These are phyloP conservation scores for Ogataea corticis DNA, from an alignment of 805 yeast genomes.

Conservation along the genomic window DNA sequence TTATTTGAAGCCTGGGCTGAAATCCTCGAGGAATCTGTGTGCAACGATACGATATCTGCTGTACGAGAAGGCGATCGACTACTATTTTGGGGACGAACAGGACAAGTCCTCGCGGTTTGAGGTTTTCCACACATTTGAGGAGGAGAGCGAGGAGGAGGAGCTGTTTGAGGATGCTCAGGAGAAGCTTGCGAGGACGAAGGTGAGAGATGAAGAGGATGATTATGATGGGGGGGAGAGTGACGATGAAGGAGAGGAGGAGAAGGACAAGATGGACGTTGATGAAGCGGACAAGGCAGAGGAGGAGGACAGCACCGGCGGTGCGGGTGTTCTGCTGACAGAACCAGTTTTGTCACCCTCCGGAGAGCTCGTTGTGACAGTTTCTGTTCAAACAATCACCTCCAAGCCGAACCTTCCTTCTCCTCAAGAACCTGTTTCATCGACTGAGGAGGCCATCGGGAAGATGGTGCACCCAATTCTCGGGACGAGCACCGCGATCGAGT, in stretches of 20 bases:
- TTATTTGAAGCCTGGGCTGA: conserved; percentile 47
- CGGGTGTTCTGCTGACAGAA: neutral
- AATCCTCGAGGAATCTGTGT: conserved; percentile 56
- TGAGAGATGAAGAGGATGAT: conserved; percentile 33
- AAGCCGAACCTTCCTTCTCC: conserved; percentile 34
- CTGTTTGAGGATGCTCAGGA: conserved; percentile 20
- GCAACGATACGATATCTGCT: conserved; percentile 64
- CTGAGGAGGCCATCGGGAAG: conserved; percentile 35
- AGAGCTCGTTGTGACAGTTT: conserved; percentile 18
- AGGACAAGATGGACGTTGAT: conserved; percentile 11
- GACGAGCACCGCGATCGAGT: conserved; percentile 38
- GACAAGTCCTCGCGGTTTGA: conserved; percentile 12
- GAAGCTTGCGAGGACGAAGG: conserved; percentile 5
- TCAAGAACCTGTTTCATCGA: conserved; percentile 25
- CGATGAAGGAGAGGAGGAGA: conserved; percentile 15
- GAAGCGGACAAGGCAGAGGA: neutral
- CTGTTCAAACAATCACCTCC: conserved; percentile 19
- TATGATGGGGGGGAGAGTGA: conserved; percentile 36
- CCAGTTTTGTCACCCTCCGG: conserved; percentile 12
- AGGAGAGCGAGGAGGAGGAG: conserved; percentile 30
- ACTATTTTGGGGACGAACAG: conserved; percentile 18
- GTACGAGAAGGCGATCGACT: conserved; percentile 70
- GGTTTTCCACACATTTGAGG: conserved; percentile 26
- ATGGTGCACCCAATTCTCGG: conserved; percentile 39
- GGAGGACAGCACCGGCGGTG: neutral